Conservation (phyloP, 2,329 filamentous ascomycete genomes). For the Aspergillus sp. region DNA sequence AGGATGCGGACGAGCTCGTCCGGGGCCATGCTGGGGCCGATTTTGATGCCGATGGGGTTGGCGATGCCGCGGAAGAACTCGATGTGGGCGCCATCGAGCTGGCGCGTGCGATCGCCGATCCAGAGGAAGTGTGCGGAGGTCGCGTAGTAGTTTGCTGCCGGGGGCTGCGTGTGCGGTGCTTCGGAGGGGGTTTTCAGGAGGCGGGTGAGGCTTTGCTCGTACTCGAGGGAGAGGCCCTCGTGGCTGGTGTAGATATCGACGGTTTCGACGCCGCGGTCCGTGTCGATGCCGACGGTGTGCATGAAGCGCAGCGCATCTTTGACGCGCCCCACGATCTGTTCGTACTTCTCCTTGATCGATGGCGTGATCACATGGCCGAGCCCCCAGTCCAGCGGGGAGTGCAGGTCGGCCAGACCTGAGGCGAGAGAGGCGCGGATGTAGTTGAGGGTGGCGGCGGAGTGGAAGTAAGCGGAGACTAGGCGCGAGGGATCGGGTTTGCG, state of each 20-base stretch:
- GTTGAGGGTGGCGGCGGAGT: constrained; percentile 92
- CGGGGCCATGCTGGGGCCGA: constrained; percentile 79
- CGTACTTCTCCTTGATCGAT: constrained; percentile 80
- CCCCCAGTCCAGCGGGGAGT: constrained; percentile 91
- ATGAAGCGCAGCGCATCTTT: constrained; percentile 92
- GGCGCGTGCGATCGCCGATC: constrained; percentile 95
- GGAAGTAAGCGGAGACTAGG: constrained; percentile 88
- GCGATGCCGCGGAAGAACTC: constrained; percentile 96
- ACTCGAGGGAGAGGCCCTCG: constrained; percentile 89
- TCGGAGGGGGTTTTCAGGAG: constrained; percentile 63
- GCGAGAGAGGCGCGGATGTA: constrained; percentile 81
- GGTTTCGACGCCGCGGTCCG: constrained; percentile 78
- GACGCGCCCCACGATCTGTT: constrained; percentile 78
- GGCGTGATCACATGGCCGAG: constrained; percentile 87
- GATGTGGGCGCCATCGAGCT: constrained; percentile 89
- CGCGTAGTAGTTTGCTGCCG: constrained; percentile 66
- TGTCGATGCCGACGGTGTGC: constrained; percentile 86
- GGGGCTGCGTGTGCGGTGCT: constrained; percentile 61
- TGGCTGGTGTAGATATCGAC: constrained; percentile 96
- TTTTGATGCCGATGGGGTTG: constrained; percentile 95
- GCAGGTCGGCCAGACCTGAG: constrained; percentile 88
- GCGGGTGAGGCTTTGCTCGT: constrained; percentile 85
- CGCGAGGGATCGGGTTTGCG: constrained; percentile 78
- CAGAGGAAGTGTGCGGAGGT: constrained; percentile 96
- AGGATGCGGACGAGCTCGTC: constrained; percentile 76